Evolutionary conservation across 495 filamentous ascomycete species (phyloP).

Genomic region (Chaetomium tenue): DNA sequence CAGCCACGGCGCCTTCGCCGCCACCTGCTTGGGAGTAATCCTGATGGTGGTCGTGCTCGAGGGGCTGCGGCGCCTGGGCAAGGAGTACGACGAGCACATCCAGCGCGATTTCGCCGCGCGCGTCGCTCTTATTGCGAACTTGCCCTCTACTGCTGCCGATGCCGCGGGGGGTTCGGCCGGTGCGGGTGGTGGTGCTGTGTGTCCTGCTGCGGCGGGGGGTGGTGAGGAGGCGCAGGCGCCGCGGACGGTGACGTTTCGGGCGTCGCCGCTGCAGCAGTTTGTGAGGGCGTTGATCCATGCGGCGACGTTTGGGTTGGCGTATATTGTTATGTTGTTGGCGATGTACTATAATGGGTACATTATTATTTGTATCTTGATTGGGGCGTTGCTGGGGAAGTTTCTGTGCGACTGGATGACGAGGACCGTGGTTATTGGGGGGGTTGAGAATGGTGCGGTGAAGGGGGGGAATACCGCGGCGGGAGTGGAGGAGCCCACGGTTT

Average conservation of each 20-base stretch:
- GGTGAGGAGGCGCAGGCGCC: not conserved
- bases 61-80: slow-evolving; percentile 49
- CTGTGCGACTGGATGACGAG: slow-evolving; percentile 45
- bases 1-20: slow-evolving; percentile 51
- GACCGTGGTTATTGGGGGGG: slow-evolving; percentile 25
- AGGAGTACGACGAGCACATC: slow-evolving; percentile 54
- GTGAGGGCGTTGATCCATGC: slow-evolving; percentile 51
- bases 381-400: slow-evolving; percentile 49
- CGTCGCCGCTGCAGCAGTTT: slow-evolving; percentile 48
- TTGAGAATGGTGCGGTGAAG: slow-evolving; percentile 10
- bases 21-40: slow-evolving; percentile 58
- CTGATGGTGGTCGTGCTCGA: slow-evolving; percentile 55
- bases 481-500: slow-evolving; percentile 32
- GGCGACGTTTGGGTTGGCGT: slow-evolving; percentile 53
- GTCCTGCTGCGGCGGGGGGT: not conserved
- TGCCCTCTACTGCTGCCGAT: too few species aligned
- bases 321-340: slow-evolving; percentile 57
- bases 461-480: slow-evolving; percentile 7
- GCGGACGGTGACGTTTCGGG: slow-evolving; percentile 43
- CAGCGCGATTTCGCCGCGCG: slow-evolving; percentile 40
- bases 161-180: not conserved
- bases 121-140: slow-evolving; percentile 21
- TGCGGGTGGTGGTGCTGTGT: not conserved
- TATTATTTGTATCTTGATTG: slow-evolving; percentile 57
- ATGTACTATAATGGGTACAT: slow-evolving; percentile 59